Conservation (phyloP, 2,329 filamentous ascomycete species). For the Botrytis sinoallii region DNA sequence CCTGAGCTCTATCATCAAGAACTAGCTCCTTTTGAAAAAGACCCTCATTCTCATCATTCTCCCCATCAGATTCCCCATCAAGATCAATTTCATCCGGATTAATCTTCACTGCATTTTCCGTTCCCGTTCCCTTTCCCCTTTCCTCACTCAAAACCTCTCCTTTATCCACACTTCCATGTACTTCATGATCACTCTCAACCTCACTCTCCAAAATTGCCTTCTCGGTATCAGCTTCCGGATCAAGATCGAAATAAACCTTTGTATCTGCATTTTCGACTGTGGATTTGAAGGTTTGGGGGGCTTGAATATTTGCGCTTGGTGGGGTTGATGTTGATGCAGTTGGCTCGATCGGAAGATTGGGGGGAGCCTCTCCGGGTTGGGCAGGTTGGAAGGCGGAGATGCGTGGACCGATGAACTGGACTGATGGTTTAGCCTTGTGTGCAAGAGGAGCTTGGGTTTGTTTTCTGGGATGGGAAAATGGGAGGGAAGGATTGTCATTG, state of each 20-base stretch:
- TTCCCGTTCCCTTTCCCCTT: background rate
- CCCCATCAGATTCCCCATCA: background rate
- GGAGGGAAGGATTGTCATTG: no score
- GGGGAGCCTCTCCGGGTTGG: background rate
- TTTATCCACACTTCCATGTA: no score
- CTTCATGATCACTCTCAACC: background rate
- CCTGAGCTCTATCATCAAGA: background rate
- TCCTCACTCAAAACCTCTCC: background rate
- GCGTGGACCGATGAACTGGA: background rate
- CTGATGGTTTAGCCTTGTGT: background rate
- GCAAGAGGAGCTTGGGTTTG: no score
- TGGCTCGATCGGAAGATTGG: no score
- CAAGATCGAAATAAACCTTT: background rate
- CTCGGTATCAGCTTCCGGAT: background rate
- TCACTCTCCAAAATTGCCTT: constrained; percentile 1
- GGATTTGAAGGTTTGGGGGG: background rate
- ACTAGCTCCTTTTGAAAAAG: background rate
- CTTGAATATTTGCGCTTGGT: background rate
- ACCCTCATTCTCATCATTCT: background rate
- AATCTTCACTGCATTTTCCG: background rate
- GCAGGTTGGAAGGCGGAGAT: background rate
- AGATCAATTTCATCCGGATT: constrained; percentile 16
- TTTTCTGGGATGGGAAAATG: no score
- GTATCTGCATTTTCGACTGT: background rate
- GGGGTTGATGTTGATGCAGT: background rate